Conservation (phyloP, 768 basidiomycete species). For the Russula abietina region DNA sequence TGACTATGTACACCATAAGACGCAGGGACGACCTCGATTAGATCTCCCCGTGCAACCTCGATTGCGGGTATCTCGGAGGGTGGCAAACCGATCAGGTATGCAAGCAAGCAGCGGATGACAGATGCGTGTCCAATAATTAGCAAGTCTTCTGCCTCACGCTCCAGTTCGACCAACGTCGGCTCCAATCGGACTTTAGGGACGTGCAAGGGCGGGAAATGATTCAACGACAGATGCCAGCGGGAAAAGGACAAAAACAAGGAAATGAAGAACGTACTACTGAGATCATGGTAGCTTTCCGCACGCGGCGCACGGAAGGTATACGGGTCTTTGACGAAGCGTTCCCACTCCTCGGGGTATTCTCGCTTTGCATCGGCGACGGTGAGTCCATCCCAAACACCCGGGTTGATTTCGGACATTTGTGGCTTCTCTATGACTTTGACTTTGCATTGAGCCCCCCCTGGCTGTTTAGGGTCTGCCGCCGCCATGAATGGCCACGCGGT, state of each 20-base stretch:
- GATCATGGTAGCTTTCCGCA: constrained; percentile 96
- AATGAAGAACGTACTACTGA: constrained; percentile 52
- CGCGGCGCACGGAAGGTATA: constrained; percentile 88
- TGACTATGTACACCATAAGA: constrained; percentile 87
- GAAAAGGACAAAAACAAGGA: background rate
- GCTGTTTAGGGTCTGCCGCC: constrained; percentile 26
- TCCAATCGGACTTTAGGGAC: constrained; percentile 73
- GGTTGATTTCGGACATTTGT: constrained; percentile 98
- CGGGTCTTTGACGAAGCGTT: constrained; percentile 85
- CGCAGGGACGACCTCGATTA: constrained; percentile 88
- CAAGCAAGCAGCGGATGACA: constrained; percentile 92
- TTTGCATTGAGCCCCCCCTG: constrained; percentile 33
- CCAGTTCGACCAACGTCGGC: constrained; percentile 86
- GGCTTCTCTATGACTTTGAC: constrained; percentile 91
- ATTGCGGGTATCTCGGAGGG: constrained; percentile 97
- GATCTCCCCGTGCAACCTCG: constrained; percentile 91
- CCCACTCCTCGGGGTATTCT: constrained; percentile 92
- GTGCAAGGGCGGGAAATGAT: background rate
- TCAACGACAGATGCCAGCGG: constrained; percentile 20
- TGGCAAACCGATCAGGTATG: constrained; percentile 89
- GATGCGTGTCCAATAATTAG: constrained; percentile 96
- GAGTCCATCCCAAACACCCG: constrained; percentile 95
- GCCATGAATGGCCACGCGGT: constrained; percentile 90
- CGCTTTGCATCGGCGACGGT: constrained; percentile 84
- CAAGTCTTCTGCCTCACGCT: constrained; percentile 89